Conservation (phyloP, 1,284 basidiomycete species). For the Ganoderma meredithae region DNA sequence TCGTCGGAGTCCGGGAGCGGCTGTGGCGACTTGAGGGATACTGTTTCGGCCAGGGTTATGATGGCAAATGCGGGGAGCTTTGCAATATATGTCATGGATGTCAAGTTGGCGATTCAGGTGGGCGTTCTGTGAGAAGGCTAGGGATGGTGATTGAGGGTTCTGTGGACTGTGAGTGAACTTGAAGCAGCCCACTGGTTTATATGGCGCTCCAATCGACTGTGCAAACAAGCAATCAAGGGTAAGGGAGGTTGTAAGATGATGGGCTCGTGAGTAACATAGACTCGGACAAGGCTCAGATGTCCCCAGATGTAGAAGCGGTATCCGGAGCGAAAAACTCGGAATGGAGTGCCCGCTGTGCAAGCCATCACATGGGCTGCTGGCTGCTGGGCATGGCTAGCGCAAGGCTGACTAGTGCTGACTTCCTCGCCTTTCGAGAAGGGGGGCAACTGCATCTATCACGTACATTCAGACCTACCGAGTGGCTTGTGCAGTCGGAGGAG, state of each 20-base stretch:
- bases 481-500: too few relatives aligned
- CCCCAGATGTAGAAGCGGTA: background rate
- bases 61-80: background rate
- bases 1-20: background rate
- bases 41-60: background rate
- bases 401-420: too few relatives aligned
- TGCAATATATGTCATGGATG: background rate
- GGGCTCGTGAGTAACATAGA: background rate
- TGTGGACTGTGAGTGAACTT: background rate
- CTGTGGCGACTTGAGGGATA: background rate
- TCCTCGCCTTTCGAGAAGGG: background rate
- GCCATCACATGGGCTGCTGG: background rate
- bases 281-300: background rate
- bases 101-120: background rate
- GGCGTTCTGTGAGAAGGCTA: background rate
- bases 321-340: background rate
- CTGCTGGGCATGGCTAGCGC: background rate
- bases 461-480: too few relatives aligned
- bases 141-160: background rate
- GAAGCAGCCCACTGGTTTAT: too few relatives aligned
- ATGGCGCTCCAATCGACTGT: background rate
- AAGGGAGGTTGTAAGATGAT: background rate
- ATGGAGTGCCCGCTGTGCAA: background rate
- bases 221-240: background rate
- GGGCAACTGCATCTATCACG: background rate